These are phyloP conservation scores for Clavispora asparagi DNA, from an alignment of 805 yeast genomes.

Conservation along the genomic window DNA sequence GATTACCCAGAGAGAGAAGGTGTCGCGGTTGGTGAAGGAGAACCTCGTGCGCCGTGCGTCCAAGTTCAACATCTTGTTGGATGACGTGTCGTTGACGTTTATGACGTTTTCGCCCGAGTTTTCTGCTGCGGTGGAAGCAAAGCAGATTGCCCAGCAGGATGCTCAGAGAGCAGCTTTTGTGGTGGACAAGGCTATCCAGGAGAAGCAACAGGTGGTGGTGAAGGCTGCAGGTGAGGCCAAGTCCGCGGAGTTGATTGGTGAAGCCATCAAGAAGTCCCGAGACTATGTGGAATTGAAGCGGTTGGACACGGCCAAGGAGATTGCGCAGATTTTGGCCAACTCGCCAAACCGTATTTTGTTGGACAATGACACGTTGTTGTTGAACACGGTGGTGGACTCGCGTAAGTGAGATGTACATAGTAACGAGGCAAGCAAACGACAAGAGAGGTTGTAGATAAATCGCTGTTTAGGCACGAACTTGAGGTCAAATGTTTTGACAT, in stretches of 20 bases:
- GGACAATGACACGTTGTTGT: conserved; percentile 86
- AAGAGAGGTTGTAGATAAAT: no score
- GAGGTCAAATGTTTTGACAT: no score
- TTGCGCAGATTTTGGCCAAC: conserved; percentile 75
- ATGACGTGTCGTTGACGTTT: conserved; percentile 92
- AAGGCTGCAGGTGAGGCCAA: conserved; percentile 98
- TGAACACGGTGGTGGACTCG: conserved; percentile 81
- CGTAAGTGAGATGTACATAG: conserved; percentile 38
- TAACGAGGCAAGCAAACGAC: conserved; percentile 5
- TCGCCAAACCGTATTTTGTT: conserved; percentile 90
- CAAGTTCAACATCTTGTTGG: conserved; percentile 80
- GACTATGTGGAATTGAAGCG: conserved; percentile 97
- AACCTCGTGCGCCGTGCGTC: conserved; percentile 86
- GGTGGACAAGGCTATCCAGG: conserved; percentile 96
- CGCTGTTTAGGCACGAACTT: no score
- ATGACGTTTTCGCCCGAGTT: conserved; percentile 99
- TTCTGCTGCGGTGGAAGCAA: conserved; percentile 95
- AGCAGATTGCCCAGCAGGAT: conserved; percentile 98
- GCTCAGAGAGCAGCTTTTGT: conserved; percentile 97
- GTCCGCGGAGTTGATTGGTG: conserved; percentile 97
- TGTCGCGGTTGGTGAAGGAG: conserved; percentile 85
- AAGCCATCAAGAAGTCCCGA: conserved; percentile 92
- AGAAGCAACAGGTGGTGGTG: conserved; percentile 94
- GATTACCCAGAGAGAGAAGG: conserved; percentile 98
- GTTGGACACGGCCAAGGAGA: conserved; percentile 94